Evolutionary conservation across 164 flowering plant species (phyloP).

Genomic region (Taxillus chinensis): DNA sequence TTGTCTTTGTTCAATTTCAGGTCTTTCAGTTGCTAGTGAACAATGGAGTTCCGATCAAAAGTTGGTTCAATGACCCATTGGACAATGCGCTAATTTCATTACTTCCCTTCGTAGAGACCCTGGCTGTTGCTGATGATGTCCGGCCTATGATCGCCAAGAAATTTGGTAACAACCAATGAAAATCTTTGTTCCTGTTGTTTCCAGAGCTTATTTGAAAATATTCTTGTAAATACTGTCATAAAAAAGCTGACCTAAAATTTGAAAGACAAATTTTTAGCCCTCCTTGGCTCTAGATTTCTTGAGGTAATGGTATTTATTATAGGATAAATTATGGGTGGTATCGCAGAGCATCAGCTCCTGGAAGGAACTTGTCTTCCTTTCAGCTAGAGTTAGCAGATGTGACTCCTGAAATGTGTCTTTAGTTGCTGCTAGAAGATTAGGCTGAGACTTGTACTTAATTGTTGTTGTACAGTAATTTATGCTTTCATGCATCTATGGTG

Average conservation of each 20-base stretch:
- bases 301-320: conserved; percentile 12
- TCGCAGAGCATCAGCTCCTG: no score
- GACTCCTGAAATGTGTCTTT: no score
- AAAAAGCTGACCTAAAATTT: conserved; percentile 12
- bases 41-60: conserved; percentile 86
- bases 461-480: conserved; percentile 28
- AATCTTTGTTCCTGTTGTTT: conserved; percentile 13
- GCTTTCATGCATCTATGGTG: conserved; percentile 5
- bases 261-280: conserved; percentile 6
- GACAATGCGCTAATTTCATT: conserved; percentile 54
- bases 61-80: conserved; percentile 85
- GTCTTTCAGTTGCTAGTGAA: conserved; percentile 88
- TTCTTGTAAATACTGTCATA: no score
- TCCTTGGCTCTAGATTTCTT: conserved; percentile 4
- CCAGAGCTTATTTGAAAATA: conserved; percentile 17
- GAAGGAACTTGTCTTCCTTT: no score
- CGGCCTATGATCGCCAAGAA: conserved; percentile 85
- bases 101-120: conserved; percentile 68
- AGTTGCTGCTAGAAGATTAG: no score
- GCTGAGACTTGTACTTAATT: no score
- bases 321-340: conserved; percentile 19
- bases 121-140: conserved; percentile 78
- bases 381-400: no score
- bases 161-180: conserved; percentile 74
- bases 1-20: no score